These are phyloP conservation scores for Gliomastix tumulicola DNA, from an alignment of 2,329 filamentous ascomycete species.

Conservation along the genomic window DNA sequence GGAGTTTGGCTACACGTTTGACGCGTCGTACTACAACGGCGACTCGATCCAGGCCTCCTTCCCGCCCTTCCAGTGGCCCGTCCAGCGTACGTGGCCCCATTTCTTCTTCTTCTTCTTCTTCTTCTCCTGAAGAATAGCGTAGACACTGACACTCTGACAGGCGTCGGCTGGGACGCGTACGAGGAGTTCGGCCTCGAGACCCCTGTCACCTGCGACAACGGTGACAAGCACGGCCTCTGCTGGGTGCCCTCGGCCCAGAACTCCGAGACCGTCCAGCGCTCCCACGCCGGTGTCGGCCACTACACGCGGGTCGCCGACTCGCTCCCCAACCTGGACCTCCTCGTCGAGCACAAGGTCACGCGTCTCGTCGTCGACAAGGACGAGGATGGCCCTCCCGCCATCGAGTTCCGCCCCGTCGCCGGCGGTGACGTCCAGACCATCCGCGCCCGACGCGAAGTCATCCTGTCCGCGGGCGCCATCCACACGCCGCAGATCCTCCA, in stretches of 20 bases:
- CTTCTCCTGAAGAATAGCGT: background rate
- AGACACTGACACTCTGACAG: constrained; percentile 1
- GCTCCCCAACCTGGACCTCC: constrained; percentile 14
- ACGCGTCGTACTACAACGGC: constrained; percentile 20
- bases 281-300: constrained; percentile 20
- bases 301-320: constrained; percentile 14
- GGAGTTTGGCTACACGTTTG: constrained; percentile 22
- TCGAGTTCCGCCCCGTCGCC: constrained; percentile 12
- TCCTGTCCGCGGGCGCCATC: constrained; percentile 40
- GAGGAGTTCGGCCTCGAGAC: constrained; percentile 15
- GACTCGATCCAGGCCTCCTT: constrained; percentile 21
- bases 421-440: constrained; percentile 10
- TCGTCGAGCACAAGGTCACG: constrained; percentile 19
- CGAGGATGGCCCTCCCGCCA: constrained; percentile 5
- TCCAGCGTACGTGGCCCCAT: constrained; percentile 10
- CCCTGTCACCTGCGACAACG: constrained; percentile 15
- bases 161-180: constrained; percentile 9
- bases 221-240: constrained; percentile 21
- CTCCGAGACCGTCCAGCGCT: constrained; percentile 15
- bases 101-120: background rate
- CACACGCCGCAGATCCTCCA: constrained; percentile 45
- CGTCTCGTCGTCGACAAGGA: constrained; percentile 12
- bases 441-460: constrained; percentile 31
- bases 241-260: constrained; percentile 19
- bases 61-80: constrained; percentile 21